These are phyloP conservation scores for Panicum virgatum DNA, from an alignment of 202 grass and related monocot genomes.

Conservation along the genomic window DNA sequence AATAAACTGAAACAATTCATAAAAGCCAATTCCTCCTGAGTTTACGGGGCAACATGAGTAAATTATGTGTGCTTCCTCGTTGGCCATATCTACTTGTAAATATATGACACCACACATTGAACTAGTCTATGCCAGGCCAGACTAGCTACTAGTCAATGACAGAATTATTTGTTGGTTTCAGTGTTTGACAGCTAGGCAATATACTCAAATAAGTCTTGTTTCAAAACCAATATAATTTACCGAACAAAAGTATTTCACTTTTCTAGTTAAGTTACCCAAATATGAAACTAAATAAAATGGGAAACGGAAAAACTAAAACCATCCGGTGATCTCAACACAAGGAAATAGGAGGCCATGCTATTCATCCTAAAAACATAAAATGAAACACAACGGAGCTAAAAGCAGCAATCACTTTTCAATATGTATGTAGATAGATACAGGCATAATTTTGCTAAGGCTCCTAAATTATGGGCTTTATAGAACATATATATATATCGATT, in stretches of 20 bases:
- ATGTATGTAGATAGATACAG: not conserved
- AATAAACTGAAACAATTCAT: slow-evolving; percentile 30
- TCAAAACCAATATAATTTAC: slow-evolving; percentile 1
- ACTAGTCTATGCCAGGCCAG: slow-evolving; percentile 28
- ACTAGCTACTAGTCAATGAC: slow-evolving; percentile 16
- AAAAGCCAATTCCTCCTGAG: slow-evolving; percentile 12
- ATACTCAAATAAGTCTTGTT: slow-evolving; percentile 6
- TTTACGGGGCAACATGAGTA: slow-evolving; percentile 7
- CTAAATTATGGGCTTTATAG: not conserved
- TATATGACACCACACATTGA: not conserved
- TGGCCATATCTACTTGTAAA: not conserved
- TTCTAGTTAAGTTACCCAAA: slow-evolving; percentile 12
- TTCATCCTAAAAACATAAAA: not conserved
- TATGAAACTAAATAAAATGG: not conserved
- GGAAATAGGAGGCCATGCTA: not conserved
- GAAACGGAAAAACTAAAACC: not conserved
- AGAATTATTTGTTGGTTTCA: not conserved
- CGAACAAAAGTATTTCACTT: not conserved
- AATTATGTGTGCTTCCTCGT: not conserved
- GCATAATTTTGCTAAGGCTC: not conserved
- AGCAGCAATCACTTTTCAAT: not conserved
- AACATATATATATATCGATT: not conserved
- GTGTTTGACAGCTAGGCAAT: slow-evolving; percentile 1
- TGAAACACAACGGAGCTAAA: not conserved
- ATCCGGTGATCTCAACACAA: not conserved